Evolutionary conservation across 192 early-diverging fungal species (phyloP), one percentile per base, ranked within the genome.

Genomic region (Entomortierella lignicola): DNA sequence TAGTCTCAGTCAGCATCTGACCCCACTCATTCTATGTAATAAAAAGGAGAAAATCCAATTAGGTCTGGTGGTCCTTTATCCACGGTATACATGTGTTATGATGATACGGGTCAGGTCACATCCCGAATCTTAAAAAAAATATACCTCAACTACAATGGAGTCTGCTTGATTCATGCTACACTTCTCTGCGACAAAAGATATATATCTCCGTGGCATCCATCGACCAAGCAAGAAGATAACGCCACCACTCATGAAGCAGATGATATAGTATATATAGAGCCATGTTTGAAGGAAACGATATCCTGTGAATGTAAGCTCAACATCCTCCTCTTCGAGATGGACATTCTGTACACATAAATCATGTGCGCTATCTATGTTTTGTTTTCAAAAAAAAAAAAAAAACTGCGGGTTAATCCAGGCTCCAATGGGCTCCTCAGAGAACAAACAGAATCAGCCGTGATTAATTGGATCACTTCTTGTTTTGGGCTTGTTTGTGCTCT

Each of bases 161-260:
- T 89, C 85, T 4, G 98, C 96, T 15, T 89, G 86, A 41, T 82
- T 82, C 51, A 98, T 84, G 11, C 84, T 77, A 41, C 84, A 91
- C 4, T 65, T 75, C 12, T 42, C 47, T 18, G 92, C 91, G 0
- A 91, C 90, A 85, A 92, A 89, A 32, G 70, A 64, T 37, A 97
- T 85, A 74, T 90, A 91, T 77, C 91, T 85, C 37, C 73, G 72
- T 51, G 95, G 94, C 50, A 98, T 79, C 97, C 98, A 98, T 48
- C 95, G 91, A 61, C 89, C 92, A 18, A 96, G 42, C 25, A 98
- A 80, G 59, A 89, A 95, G 1, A 92, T 63, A 8, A 91, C 63
- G 10, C 97, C 97, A 12, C 86, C 80, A 5, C 92, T 88, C 44
- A 92, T 44, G 41, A 95, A 11, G 29, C 89, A 93, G 3, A 90